Evolutionary conservation across 495 filamentous ascomycete species (phyloP).

Genomic region (Hypoxylon perforatum): DNA sequence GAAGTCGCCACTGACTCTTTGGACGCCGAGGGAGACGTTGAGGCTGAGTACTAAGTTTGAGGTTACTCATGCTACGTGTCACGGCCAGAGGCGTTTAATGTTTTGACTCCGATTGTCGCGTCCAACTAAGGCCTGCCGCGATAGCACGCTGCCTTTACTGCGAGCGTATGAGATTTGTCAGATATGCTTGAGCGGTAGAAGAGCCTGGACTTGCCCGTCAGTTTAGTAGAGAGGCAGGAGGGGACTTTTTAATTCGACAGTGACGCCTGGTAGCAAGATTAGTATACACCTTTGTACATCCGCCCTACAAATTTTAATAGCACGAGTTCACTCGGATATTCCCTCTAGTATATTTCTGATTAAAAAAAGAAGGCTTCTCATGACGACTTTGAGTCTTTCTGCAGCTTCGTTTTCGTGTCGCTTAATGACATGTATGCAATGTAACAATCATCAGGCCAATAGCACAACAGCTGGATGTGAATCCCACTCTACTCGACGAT

Average conservation of each 20-base stretch:
- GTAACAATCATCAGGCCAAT: slow-evolving; percentile 33
- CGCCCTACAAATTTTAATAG: slow-evolving; percentile 48
- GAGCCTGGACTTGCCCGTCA: slow-evolving; percentile 28
- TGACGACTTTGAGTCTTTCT: slow-evolving; percentile 14
- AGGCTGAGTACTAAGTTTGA: slow-evolving; percentile 90
- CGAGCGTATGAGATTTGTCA: slow-evolving; percentile 27
- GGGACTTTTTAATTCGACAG: slow-evolving; percentile 41
- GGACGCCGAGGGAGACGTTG: slow-evolving; percentile 85
- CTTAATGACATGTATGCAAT: slow-evolving; percentile 34
- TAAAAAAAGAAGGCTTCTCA: background rate
- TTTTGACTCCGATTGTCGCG: slow-evolving; percentile 33
- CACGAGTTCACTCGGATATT: slow-evolving; percentile 37
- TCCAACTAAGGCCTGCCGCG: slow-evolving; percentile 39
- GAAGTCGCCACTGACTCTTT: slow-evolving; percentile 97
- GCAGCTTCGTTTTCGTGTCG: slow-evolving; percentile 40
- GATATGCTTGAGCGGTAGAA: slow-evolving; percentile 32
- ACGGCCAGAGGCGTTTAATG: slow-evolving; percentile 39
- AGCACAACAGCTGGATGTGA: slow-evolving; percentile 3
- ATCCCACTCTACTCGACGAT: slow-evolving; percentile 33
- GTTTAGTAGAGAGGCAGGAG: slow-evolving; percentile 31
- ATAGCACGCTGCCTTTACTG: slow-evolving; percentile 33
- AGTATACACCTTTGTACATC: slow-evolving; percentile 50
- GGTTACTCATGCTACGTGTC: slow-evolving; percentile 36
- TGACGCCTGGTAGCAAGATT: slow-evolving; percentile 46
- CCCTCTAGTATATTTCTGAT: slow-evolving; percentile 11